Percentiles rank a stretch among this genome's conserved stretches.
Conservation (phyloP, 768 basidiomycete species). For the Rhizopogon vinicolor region DNA sequence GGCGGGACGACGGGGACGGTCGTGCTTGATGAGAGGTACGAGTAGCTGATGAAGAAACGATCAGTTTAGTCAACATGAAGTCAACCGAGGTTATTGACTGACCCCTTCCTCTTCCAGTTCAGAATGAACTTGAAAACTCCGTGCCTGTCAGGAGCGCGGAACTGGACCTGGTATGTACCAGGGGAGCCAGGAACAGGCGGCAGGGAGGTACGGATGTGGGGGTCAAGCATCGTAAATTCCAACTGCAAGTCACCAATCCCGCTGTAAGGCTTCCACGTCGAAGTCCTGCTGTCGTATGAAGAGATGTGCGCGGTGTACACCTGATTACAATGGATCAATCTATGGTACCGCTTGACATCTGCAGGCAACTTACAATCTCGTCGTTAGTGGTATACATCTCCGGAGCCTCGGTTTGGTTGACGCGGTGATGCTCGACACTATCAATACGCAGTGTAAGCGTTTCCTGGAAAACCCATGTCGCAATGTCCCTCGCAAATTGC, state of each 20-base stretch:
- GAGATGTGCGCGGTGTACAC: conserved; percentile 74
- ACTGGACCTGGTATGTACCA: conserved; percentile 74
- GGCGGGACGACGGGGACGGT: conserved; percentile 90
- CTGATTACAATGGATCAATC: conserved; percentile 33
- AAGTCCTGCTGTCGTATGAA: conserved; percentile 50
- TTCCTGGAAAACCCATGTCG: conserved; percentile 91
- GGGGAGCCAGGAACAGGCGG: conserved; percentile 49
- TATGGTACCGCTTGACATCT: neutral
- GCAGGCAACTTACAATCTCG: conserved; percentile 53
- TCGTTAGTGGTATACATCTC: conserved; percentile 87
- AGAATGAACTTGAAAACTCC: conserved; percentile 98
- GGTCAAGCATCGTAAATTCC: conserved; percentile 98
- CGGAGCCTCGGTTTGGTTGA: conserved; percentile 54
- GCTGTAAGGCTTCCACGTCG: conserved; percentile 69
- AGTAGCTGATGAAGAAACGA: conserved; percentile 43
- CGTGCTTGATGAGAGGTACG: conserved; percentile 67
- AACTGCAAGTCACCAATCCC: conserved; percentile 79
- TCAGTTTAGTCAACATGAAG: neutral
- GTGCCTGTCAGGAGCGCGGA: conserved; percentile 91
- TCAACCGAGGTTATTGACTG: conserved; percentile 19
- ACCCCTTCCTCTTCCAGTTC: conserved; percentile 88
- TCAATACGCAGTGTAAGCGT: conserved; percentile 77
- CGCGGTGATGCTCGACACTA: conserved; percentile 63
- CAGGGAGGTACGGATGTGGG: conserved; percentile 84
- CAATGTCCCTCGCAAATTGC: conserved; percentile 68